Evolutionary conservation across 441 rosid species (phyloP), one percentile per base, ranked within the genome.

Genomic region (Adansonia madagascariensis): DNA sequence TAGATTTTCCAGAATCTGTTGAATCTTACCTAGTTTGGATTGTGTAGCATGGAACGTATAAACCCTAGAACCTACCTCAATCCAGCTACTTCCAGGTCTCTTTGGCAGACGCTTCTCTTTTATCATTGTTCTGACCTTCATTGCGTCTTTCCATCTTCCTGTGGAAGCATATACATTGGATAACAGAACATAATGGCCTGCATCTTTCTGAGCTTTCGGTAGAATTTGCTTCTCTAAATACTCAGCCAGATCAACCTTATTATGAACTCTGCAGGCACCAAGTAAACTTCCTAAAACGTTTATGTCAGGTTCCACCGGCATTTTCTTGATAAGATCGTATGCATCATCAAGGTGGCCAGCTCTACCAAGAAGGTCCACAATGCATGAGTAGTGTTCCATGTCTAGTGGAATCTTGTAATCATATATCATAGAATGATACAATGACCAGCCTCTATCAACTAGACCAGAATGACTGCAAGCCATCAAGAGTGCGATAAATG

Each of bases 401-500:
- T 65, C 75, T 14, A 77, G 85, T 47, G 22, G 35, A 80, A 82
- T 78, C 20, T 65, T 52, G 75, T 84, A 80, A 43, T 78, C 64
- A 10, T 64, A 43, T 20, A 70, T 80, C 82, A 84, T 84, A 35
- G 79, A 69, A 52, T 78, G 68, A 44, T 57, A 84, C 20, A 82
- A 18, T 31, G 6, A 64, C 83, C 74, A 73, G 20, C 85, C 85
- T 73, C 71, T 74, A 15, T 75, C 79, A 50, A 81, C 77, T 52
- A 74, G 53, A 68, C 88, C 86, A 5, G 75, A 80, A 71, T 85
- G 84, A 71, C 84, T 77, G 73, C 88, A 79, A 77, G 85, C 79
- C 1, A 80, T 71, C 52, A 85, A 77, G 75, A 83, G 88, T 9
- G 78, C 74, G 5, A 71, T 56, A 46, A 85, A 85, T 46, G 84